Conservation (phyloP, 495 filamentous ascomycete species). For the Oidiodendron maius region DNA sequence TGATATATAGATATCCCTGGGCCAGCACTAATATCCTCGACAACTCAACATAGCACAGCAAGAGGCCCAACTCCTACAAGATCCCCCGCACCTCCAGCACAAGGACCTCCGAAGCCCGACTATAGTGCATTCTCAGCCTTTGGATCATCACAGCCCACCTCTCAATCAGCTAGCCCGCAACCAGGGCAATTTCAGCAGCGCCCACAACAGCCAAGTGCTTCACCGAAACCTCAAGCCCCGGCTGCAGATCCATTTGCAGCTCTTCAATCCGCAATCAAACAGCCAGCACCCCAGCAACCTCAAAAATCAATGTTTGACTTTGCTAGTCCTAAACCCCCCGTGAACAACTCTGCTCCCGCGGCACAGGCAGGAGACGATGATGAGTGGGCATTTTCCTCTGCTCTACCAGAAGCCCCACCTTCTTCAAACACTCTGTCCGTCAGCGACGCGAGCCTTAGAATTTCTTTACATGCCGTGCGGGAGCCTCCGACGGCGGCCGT, state of each 20-base stretch:
- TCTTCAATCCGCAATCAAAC: constrained; percentile 46
- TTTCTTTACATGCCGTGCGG: constrained; percentile 43
- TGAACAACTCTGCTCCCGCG: constrained; percentile 19
- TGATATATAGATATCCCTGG: constrained; percentile 16
- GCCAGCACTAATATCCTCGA: constrained; percentile 58
- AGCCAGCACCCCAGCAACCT: constrained; percentile 32
- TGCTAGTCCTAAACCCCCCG: constrained; percentile 20
- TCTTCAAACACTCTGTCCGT: constrained; percentile 39
- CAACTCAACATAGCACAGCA: constrained; percentile 51
- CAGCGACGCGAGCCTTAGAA: constrained; percentile 42
- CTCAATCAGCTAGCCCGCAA: constrained; percentile 39
- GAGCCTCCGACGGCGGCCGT: constrained; percentile 33
- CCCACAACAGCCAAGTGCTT: constrained; percentile 37
- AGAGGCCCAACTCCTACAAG: constrained; percentile 32
- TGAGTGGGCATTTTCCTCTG: constrained; percentile 91
- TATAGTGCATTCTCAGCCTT: constrained; percentile 60
- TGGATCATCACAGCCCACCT: constrained; percentile 32
- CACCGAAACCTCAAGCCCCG: constrained; percentile 34
- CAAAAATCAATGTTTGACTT: constrained; percentile 24
- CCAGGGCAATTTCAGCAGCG: constrained; percentile 33
- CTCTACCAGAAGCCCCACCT: constrained; percentile 52
- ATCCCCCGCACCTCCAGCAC: constrained; percentile 16
- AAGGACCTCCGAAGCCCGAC: constrained; percentile 31
- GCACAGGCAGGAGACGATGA: constrained; percentile 59
- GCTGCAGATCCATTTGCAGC: constrained; percentile 64